A percentile compares a stretch with the other conserved stretches of the same genome.
These are phyloP conservation scores for Venturia pyrina DNA, from an alignment of 2,329 filamentous ascomycete species.

Conservation along the genomic window DNA sequence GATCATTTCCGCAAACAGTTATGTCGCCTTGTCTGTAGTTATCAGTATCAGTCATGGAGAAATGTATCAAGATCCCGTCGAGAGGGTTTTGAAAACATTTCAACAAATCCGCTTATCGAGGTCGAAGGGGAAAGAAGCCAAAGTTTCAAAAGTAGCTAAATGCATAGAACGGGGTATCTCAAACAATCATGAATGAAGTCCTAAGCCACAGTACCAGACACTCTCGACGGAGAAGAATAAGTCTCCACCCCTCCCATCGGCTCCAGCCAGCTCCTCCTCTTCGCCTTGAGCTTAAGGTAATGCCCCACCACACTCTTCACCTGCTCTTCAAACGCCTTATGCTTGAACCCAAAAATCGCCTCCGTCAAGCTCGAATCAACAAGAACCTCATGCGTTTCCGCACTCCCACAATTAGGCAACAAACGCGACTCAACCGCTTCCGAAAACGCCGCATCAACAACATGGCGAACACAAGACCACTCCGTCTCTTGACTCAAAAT, in stretches of 20 bases:
- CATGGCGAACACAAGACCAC: neutral
- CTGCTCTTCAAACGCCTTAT: constrained; percentile 12
- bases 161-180: neutral
- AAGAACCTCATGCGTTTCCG: neutral
- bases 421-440: constrained; percentile 6
- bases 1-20: too few relatives aligned
- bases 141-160: neutral
- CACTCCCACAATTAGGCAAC: constrained; percentile 1
- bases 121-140: too few relatives aligned
- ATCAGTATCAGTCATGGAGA: too few relatives aligned
- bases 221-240: neutral
- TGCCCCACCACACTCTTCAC: constrained; percentile 14
- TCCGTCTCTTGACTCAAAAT: neutral
- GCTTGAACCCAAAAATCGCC: constrained; percentile 12
- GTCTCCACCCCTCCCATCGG: neutral
- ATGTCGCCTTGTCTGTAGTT: too few relatives aligned
- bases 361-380: constrained; percentile 13
- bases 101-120: too few relatives aligned
- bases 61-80: too few relatives aligned
- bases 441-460: constrained; percentile 8
- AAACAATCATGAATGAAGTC: neutral
- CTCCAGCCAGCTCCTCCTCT: constrained; percentile 1
- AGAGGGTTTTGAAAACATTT: too few relatives aligned
- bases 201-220: neutral
- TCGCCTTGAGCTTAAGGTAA: constrained; percentile 14